Base-by-base conservation (phyloP, 176 grass and related monocot genomes). In the Themeda triandra region DNA sequence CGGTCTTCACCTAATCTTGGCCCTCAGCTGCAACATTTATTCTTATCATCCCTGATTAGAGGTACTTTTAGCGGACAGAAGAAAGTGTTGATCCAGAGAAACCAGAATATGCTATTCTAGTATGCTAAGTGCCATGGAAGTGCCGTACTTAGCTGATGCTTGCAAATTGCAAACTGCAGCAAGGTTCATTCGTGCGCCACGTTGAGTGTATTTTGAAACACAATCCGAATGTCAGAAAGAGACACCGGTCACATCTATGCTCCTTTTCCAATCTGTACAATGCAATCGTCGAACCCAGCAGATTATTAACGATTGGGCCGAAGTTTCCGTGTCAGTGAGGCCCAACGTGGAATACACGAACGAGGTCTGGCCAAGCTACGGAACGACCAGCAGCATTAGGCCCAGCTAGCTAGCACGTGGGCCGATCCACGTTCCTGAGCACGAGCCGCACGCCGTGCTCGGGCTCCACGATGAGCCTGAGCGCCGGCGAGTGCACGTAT, bases 401-500 rank as follows among this genome's bases (percentile, higher is more conserved):
- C 4, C 58, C 56, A 59, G 2, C 58, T 13, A 9, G 8, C 15
- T 66, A 19, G n/a, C 11, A 70, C 11, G 13, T 30, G 23, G 63
- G 54, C 31, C 41, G 41, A 44, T 37, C 1, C 4, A 82, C 14
- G 1, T 25, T 90, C 73, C 4, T 82, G 10, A 90, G 15, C 58
- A 90, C 2, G 4, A 90, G 66, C 1, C 83, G 73, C 28, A 93
- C 91, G 46, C 96, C 96, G 77, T 88, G 88, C 79, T 95, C 92
- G 1, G 95, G 91, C 71, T 98, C 96, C 4, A 98, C 93, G 45
- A 93, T 92, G 45, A 98, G 82, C 78, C 83, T 87, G 68, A 93
- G 81, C 24, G 66, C 77, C 10, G 96, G 96, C 23, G 92, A 90
- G 75, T 98, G 96, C 31, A 3, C 13, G 79, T 98, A 95, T 0